phyloP scores from a whole-genome alignment of 257 asterid species.

The Plantago ovata region DNA sequence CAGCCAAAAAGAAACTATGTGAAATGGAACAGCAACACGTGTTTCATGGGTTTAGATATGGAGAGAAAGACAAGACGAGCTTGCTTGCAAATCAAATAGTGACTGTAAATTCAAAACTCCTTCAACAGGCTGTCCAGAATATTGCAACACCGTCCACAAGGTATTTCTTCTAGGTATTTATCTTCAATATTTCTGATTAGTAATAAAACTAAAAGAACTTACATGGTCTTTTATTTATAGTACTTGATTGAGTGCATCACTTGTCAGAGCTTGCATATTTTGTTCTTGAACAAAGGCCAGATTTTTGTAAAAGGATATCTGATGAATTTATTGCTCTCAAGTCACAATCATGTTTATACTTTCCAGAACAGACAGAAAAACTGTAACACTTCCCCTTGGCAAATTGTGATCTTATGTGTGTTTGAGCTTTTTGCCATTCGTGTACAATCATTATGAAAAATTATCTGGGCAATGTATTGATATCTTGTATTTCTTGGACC shows the following conservation, averaged over 20 bases:
- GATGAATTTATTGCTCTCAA: neutral
- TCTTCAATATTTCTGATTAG: constrained; percentile 1
- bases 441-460: no score
- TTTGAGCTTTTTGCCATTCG: no score
- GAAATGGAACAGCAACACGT: constrained; percentile 90
- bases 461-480: no score
- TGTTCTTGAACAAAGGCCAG: no score
- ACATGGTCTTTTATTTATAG: neutral
- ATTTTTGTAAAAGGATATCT: constrained; percentile 5
- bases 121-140: constrained; percentile 60
- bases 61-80: constrained; percentile 67
- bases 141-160: constrained; percentile 38
- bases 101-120: constrained; percentile 63
- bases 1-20: constrained; percentile 82
- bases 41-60: constrained; percentile 72
- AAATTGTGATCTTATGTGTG: no score
- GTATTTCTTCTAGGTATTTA: constrained; percentile 31
- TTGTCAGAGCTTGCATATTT: neutral
- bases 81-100: constrained; percentile 78
- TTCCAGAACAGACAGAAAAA: neutral
- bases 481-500: constrained; percentile 8
- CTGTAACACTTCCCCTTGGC: neutral
- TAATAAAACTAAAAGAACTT: neutral
- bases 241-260: neutral
- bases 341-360: neutral